Base-by-base conservation (phyloP, 495 filamentous ascomycete species). In the Clohesyomyces aquaticus region DNA sequence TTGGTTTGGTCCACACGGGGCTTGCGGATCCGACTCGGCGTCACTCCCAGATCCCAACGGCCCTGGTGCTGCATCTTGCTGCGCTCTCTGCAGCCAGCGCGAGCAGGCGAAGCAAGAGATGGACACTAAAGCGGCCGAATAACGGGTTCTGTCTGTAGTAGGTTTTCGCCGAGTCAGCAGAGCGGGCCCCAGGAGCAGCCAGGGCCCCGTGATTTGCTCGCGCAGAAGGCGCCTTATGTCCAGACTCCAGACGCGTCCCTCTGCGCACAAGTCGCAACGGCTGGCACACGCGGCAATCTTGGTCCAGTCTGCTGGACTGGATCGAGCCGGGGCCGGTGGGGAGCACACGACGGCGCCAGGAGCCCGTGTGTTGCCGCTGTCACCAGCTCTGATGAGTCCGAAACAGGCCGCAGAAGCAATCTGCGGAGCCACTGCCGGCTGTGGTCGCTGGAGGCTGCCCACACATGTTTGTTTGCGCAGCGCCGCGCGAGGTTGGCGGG, bases 11-110 rank as follows among this genome's bases (percentile, higher is more conserved):
- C n/a, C n/a, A n/a, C n/a, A 59, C 60, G 60, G 55, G 57, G 55
- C 55, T 32, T 21, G 60, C 21, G n/a, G 65, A 68, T 68, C 66
- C 66, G 66, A 68, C 64, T 68, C 66, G 66, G 52, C 53, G 32
- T 59, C 52, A 50, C 45, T 54, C 32, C 41, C 49, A 68, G 66
- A 68, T 64, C 66, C n/a, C 60, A 68, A 68, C 66, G 66, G 61
- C 60, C 43, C 41, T 45, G 60, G 32, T 65, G 60, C 60, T 68
- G 65, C 54, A 68, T 58, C 65, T 68, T 35, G 47, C 54, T 26
- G 28, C 49, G 56, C 18, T n/a, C 49, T 29, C 21, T 48, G 50
- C 21, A 22, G 18, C 49, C 43, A 23, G 28, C 18, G 41, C 22
- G 23, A 61, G 3, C 4, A 35, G 38, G 38, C 6, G 11, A 41